Evolutionary conservation across 257 asterid species (phyloP).

Genomic region (Solanum chaucha): DNA sequence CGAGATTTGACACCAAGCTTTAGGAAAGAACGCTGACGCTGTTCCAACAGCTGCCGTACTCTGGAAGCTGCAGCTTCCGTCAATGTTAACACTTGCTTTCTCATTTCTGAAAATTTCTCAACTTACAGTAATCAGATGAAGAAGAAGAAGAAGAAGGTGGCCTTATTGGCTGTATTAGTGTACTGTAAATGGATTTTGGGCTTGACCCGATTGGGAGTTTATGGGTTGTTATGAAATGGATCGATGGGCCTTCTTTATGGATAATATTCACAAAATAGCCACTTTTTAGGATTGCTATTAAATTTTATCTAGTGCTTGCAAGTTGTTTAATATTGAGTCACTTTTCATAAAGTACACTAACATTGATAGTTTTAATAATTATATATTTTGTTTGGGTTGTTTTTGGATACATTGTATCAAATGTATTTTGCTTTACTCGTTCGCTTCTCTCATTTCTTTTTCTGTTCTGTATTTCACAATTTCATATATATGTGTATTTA

Average conservation of each 20-base stretch:
- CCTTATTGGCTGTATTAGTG: not conserved
- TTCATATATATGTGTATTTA: no score
- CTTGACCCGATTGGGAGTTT: not conserved
- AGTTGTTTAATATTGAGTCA: no score
- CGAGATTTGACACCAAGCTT: slow-evolving; percentile 98
- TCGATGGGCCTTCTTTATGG: not conserved
- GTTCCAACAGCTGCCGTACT: slow-evolving; percentile 61
- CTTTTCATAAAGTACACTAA: no score
- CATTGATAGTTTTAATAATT: no score
- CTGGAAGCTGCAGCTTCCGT: slow-evolving; percentile 79
- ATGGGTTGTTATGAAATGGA: not conserved
- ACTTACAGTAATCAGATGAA: not conserved
- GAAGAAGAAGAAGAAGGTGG: not conserved
- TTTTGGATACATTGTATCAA: no score
- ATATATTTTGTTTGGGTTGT: no score
- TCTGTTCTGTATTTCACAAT: no score
- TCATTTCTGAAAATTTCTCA: slow-evolving; percentile 27
- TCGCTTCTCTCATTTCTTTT: no score
- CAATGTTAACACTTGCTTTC: slow-evolving; percentile 71
- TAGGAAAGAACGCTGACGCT: slow-evolving; percentile 77
- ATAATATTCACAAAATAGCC: not conserved
- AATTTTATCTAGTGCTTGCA: no score
- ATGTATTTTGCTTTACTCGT: no score
- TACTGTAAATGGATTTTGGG: not conserved
- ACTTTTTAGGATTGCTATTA: not conserved